Base-by-base conservation (phyloP, 2,329 filamentous ascomycete species). In the Chaetomiaceae sp. region DNA sequence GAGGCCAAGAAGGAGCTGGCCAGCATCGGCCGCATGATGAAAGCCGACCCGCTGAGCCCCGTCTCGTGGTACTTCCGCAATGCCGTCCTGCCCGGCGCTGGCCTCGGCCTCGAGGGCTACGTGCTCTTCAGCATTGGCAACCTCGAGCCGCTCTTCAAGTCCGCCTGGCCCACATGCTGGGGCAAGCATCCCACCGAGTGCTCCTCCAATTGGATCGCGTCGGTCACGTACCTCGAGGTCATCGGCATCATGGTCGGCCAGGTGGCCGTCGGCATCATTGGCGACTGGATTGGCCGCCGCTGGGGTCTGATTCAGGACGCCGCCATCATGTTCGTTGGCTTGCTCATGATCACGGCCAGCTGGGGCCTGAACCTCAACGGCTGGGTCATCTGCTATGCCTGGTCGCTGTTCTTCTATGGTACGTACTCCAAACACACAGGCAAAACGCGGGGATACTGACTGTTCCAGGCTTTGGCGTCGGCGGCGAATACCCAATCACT, bases 111-210 rank as follows among this genome's bases (percentile, higher is more conserved):
- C 25, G 92, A 97, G 79, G 92, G 90, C 64, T 97, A 96, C 67
- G 91, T 96, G 38, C 81, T 97, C 19, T 97, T 97, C 78, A 96
- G 91, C 59, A 96, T 97, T 63, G 92, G 92, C 54, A 96, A 96
- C 71, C 76, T 97, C 60, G 84, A 88, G 66, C 88, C 91, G 4
- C 79, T 97, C 11, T 92, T 96, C 67, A 72, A 82, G 57, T 78
- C 82, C 31, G 82, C 84, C 6, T 97, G 92, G 80, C 81, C 84
- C 1, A 63, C 73, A 3, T 97, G 92, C 76, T 97, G 92, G 92
- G 77, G 75, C 12, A 74, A 76, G 22, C 68, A 66, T 0, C 70
- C 79, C 56, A 70, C 76, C 3, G 84, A 81, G 25, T 97, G 92
- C 75, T 81, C 82, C 66, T 71, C 81, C 61, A 88, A 89, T 61